Conservation (phyloP, 441 rosid genomes). For the Gossypium laxum region DNA sequence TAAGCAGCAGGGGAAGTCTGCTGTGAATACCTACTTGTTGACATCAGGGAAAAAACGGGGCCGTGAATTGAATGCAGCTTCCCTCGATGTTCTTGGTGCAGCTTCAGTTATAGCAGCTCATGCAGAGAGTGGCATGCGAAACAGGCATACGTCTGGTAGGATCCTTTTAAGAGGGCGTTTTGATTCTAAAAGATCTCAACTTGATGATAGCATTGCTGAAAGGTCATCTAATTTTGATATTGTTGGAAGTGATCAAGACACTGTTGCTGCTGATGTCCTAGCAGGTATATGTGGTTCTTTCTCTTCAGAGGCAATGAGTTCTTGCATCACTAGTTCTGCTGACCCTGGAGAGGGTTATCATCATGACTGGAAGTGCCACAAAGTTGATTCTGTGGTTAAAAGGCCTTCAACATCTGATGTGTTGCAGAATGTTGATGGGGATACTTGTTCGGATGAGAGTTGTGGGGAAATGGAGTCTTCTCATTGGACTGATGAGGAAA, state of each 20-base stretch:
- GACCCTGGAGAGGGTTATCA: constrained; percentile 45
- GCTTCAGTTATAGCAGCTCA: constrained; percentile 77
- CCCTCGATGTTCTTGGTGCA: constrained; percentile 68
- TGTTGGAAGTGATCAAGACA: constrained; percentile 55
- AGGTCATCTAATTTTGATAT: constrained; percentile 40
- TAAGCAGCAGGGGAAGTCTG: constrained; percentile 49
- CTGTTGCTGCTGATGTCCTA: constrained; percentile 74
- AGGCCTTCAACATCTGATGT: constrained; percentile 50
- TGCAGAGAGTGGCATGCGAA: constrained; percentile 37
- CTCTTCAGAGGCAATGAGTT: constrained; percentile 87
- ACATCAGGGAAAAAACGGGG: constrained; percentile 65
- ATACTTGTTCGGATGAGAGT: constrained; percentile 86
- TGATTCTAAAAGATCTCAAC: constrained; percentile 37
- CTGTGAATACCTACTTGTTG: constrained; percentile 53
- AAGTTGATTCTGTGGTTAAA: constrained; percentile 36
- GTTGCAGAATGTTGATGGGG: constrained; percentile 61
- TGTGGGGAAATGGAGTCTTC: constrained; percentile 68
- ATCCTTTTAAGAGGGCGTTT: constrained; percentile 34
- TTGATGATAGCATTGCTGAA: constrained; percentile 39
- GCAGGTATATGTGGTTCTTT: constrained; percentile 70
- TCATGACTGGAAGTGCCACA: constrained; percentile 39
- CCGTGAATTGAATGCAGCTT: constrained; percentile 58
- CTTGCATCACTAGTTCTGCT: constrained; percentile 65
- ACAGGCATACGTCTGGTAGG: constrained; percentile 32
- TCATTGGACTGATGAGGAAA: constrained; percentile 93